Conservation (phyloP, 176 grass and related monocot genomes). For the Alloteropsis semialata region DNA sequence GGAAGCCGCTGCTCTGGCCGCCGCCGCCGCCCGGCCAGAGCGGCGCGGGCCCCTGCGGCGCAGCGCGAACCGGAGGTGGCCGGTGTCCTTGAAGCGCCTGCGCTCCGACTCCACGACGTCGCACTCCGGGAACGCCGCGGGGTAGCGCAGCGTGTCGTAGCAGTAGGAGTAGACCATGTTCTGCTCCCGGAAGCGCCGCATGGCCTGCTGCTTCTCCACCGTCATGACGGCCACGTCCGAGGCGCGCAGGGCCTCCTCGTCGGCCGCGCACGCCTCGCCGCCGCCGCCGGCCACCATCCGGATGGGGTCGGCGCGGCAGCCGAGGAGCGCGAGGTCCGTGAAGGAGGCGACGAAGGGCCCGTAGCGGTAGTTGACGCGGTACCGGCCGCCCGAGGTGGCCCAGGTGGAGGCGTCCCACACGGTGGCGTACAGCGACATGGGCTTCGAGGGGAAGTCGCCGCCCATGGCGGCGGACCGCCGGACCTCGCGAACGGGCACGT, state of each 20-base stretch:
- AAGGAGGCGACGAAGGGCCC: conserved; percentile 76
- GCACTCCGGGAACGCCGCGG: conserved; percentile 58
- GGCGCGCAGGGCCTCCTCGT: conserved; percentile 17
- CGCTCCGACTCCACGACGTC: conserved; percentile 67
- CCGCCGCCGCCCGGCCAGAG: background rate
- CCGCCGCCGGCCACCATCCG: background rate
- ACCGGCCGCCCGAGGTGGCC: conserved; percentile 69
- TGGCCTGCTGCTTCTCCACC: conserved; percentile 54
- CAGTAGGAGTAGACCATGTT: conserved; percentile 90
- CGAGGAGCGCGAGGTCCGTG: conserved; percentile 69
- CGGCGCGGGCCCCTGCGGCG: background rate
- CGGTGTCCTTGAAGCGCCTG: conserved; percentile 52
- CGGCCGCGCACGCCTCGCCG: conserved; percentile 10
- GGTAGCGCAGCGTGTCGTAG: conserved; percentile 68
- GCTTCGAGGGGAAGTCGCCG: conserved; percentile 80
- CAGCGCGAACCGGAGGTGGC: conserved; percentile 43
- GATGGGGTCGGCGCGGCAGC: conserved; percentile 61
- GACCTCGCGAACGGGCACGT: conserved; percentile 73
- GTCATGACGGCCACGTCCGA: conserved; percentile 64
- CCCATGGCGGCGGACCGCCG: conserved; percentile 33
- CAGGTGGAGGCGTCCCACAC: conserved; percentile 87
- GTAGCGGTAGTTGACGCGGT: conserved; percentile 74
- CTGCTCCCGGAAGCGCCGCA: conserved; percentile 61
- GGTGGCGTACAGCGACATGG: conserved; percentile 88
- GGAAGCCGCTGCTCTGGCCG: background rate